These are phyloP conservation scores for Zygosaccharomyces lentus DNA, from an alignment of 805 yeast species.

Conservation along the genomic window DNA sequence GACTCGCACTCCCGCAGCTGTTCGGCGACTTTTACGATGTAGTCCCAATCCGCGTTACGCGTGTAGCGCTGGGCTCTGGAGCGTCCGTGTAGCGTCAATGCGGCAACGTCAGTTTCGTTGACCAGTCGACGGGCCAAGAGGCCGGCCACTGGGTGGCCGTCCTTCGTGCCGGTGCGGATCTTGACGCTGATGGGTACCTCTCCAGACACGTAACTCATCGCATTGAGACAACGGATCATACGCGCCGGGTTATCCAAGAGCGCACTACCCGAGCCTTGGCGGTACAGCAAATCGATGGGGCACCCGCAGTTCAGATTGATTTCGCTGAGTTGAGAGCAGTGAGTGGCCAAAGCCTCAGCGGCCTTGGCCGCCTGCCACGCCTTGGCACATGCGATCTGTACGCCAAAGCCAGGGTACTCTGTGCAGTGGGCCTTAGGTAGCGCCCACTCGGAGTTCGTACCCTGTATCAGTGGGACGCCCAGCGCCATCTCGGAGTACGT, in stretches of 20 bases:
- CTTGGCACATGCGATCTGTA: conserved; percentile 86
- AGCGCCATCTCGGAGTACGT: conserved; percentile 97
- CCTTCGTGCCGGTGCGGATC: conserved; percentile 86
- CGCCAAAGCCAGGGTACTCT: conserved; percentile 87
- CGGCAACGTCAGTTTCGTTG: conserved; percentile 77
- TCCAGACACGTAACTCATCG: conserved; percentile 86
- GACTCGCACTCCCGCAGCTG: conserved; percentile 55
- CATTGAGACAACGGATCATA: conserved; percentile 69
- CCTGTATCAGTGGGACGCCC: conserved; percentile 78
- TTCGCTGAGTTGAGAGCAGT: conserved; percentile 61
- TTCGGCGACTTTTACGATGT: conserved; percentile 68
- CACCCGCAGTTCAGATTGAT: conserved; percentile 94
- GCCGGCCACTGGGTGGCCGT: conserved; percentile 83
- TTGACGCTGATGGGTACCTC: conserved; percentile 90
- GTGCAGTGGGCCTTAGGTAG: conserved; percentile 79
- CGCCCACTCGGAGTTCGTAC: conserved; percentile 96
- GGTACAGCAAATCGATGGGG: conserved; percentile 90
- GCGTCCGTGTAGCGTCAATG: conserved; percentile 92
- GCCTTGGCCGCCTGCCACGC: conserved; percentile 94
- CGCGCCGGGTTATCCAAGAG: conserved; percentile 84
- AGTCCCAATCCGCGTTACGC: conserved; percentile 87
- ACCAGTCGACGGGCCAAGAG: conserved; percentile 66
- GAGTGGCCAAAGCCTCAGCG: conserved; percentile 54
- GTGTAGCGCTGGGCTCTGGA: conserved; percentile 95
- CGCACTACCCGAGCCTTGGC: conserved; percentile 95